Percentiles rank a stretch among this genome's conserved stretches.
These are phyloP conservation scores for Fraxinus excelsior DNA, from an alignment of 257 asterid species.

Conservation along the genomic window DNA sequence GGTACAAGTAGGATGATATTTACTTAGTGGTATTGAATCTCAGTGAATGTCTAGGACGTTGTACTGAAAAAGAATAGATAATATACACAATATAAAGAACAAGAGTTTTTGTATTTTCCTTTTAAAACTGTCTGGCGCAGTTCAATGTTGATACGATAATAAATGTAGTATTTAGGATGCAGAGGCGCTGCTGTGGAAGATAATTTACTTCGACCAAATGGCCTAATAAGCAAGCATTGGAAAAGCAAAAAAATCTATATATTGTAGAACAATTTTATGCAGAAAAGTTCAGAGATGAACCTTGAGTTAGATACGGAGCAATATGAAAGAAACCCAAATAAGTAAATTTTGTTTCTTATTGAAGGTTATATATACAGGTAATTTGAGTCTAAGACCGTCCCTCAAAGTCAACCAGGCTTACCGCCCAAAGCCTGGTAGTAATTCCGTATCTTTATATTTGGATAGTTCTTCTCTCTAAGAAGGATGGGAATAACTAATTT, in stretches of 20 bases:
- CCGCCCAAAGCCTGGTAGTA: no score
- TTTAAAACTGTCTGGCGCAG: no score
- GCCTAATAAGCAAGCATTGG: not conserved
- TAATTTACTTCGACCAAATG: not conserved
- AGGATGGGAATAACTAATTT: no score
- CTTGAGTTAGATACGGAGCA: not conserved
- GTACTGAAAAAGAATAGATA: not conserved
- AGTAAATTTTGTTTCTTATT: no score
- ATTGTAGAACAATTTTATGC: not conserved
- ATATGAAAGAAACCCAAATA: not conserved
- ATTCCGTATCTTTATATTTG: no score
- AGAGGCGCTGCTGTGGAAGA: no score
- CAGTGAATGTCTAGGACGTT: not conserved
- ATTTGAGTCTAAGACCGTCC: no score
- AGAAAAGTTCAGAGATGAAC: not conserved
- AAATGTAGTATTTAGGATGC: not conserved
- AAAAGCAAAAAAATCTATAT: not conserved
- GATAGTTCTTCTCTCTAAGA: no score
- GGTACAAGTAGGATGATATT: conserved; percentile 35
- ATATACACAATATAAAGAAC: no score
- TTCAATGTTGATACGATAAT: not conserved
- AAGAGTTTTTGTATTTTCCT: no score
- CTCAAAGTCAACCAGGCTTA: no score
- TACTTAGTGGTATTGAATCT: not conserved
- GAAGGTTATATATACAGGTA: no score